Evolutionary conservation across 345 rosid genomes (phyloP).

Genomic region (Eucalyptus virginea): DNA sequence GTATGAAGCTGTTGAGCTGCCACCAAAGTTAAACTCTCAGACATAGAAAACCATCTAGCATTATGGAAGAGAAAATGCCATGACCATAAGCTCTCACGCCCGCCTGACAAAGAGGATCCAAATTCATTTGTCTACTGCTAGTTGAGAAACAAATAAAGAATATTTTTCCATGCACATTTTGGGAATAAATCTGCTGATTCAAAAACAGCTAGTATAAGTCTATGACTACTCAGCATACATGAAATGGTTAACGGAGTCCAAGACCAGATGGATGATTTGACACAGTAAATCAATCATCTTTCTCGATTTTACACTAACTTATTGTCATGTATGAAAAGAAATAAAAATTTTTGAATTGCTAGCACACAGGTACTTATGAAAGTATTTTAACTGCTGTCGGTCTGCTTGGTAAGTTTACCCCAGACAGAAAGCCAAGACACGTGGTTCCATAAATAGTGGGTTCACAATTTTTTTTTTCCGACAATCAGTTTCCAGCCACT

Average conservation of each 20-base stretch:
- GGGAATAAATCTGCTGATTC: not conserved
- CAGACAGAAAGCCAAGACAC: not conserved
- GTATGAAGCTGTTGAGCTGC: conserved; percentile 78
- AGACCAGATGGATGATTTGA: not conserved
- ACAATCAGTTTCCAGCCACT: not conserved
- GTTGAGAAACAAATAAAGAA: not conserved
- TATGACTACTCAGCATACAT: not conserved
- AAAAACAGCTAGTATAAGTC: not conserved
- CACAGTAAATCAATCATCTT: not conserved
- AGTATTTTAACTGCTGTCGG: not conserved
- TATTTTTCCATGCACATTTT: no score
- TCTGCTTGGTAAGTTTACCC: not conserved
- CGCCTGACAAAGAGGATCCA: not conserved
- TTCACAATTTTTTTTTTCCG: not conserved
- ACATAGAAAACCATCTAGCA: not conserved
- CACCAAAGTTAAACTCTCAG: not conserved
- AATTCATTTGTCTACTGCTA: not conserved
- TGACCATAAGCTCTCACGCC: not conserved
- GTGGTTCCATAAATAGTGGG: not conserved
- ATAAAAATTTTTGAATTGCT: no score
- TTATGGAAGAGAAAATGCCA: not conserved
- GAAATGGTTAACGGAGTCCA: no score
- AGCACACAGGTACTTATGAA: not conserved
- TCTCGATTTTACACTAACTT: not conserved
- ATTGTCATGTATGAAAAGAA: not conserved